Evolutionary conservation across 495 filamentous ascomycete genomes (phyloP).

Genomic region (Friedmanniomyces endolithicus): DNA sequence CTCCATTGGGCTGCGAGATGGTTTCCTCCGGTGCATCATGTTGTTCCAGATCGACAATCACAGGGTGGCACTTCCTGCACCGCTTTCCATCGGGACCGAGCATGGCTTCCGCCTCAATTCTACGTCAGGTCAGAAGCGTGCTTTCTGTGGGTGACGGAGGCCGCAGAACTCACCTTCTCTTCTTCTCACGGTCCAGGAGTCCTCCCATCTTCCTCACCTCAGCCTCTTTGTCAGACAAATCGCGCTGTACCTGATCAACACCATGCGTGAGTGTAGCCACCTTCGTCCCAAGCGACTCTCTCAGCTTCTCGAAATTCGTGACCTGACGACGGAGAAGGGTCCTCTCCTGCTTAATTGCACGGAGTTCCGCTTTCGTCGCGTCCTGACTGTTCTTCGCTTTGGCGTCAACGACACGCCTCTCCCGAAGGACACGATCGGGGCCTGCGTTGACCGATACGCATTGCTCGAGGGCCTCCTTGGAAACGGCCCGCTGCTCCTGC

Average conservation of each 20-base stretch:
- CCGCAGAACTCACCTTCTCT: constrained; percentile 4
- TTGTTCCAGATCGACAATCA: background rate
- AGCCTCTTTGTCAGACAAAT: too few species aligned
- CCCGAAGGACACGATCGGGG: background rate
- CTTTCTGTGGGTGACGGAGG: too few species aligned
- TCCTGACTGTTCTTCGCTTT: too few species aligned
- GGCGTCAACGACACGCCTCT: background rate
- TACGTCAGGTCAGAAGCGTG: too few species aligned
- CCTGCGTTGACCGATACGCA: background rate
- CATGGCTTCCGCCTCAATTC: background rate
- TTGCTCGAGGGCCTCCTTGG: background rate
- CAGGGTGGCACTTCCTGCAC: constrained; percentile 3
- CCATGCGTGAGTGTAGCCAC: too few species aligned
- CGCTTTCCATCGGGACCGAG: constrained; percentile 1
- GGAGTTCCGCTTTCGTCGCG: too few species aligned
- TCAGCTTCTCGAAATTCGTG: too few species aligned
- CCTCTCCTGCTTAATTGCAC: too few species aligned
- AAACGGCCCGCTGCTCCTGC: background rate
- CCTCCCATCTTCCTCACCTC: background rate
- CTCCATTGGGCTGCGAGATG: background rate
- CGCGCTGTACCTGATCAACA: background rate
- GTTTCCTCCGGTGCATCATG: background rate
- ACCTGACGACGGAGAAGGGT: too few species aligned
- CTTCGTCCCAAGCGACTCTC: too few species aligned
- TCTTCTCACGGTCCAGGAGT: constrained; percentile 2